Evolutionary conservation across 768 basidiomycete species (phyloP), one percentile per base, ranked within the genome.

Genomic region (Ramaria rubella): DNA sequence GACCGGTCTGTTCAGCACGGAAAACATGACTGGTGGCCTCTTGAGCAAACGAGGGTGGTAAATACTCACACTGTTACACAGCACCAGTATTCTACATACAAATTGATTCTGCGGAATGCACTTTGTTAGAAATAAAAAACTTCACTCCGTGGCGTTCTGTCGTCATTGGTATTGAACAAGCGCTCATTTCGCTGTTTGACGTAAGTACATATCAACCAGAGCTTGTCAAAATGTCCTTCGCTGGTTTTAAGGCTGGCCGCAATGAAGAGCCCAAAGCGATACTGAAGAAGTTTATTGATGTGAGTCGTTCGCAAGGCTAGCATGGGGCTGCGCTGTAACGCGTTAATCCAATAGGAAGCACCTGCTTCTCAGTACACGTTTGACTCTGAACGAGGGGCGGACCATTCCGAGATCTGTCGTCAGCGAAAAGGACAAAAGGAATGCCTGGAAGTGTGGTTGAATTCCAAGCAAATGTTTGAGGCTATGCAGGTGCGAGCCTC

Each of bases 21-120:
- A 71, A n/a, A 74, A 83, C 55, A 66, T 91, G 50, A 80, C 85
- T 64, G 90, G 90, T 17, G 90, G 89, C 8, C 77, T 75, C 24
- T 66, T 88, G 49, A 86, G 88, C 7, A 71, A 72, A 30, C 80
- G 90, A 33, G 90, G 90, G 21, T 79, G 79, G 79, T 87, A 73
- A 73, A 70, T 38, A 27, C n/a, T n/a, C n/a, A n/a, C n/a, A n/a
- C n/a, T n/a, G n/a, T n/a, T n/a, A n/a, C n/a, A n/a, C n/a, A n/a
- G n/a, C n/a, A n/a, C n/a, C n/a, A n/a, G n/a, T n/a, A n/a, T n/a
- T n/a, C n/a, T n/a, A n/a, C n/a, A n/a, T n/a, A n/a, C n/a, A n/a
- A n/a, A n/a, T n/a, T n/a, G n/a, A n/a, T n/a, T n/a, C n/a, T n/a
- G n/a, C n/a, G n/a, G n/a, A n/a, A n/a, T n/a, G n/a, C n/a, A n/a